Evolutionary conservation across 352 stramenopile species (phyloP).

Genomic region (Phytophthora pinifolia): DNA sequence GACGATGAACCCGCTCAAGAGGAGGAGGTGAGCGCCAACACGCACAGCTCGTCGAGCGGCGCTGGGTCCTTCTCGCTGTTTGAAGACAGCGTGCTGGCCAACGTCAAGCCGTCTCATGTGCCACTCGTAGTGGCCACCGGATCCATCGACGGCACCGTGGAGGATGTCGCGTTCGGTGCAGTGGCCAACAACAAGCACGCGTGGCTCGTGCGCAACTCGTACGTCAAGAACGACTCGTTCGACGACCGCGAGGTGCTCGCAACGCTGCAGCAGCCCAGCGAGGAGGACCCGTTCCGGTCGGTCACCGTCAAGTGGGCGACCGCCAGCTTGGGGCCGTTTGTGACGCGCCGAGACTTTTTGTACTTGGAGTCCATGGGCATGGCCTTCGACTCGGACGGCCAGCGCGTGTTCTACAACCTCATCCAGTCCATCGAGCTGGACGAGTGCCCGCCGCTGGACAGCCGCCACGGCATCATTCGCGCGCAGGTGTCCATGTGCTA

Average conservation of each 20-base stretch:
- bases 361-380: constrained; percentile 45
- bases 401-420: constrained; percentile 41
- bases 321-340: constrained; percentile 28
- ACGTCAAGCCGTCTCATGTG: constrained; percentile 22
- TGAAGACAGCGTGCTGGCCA: constrained; percentile 28
- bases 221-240: constrained; percentile 35
- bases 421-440: constrained; percentile 42
- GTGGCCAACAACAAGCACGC: constrained; percentile 26
- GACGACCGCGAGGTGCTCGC: constrained; percentile 32
- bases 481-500: constrained; percentile 48
- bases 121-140: constrained; percentile 33
- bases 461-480: constrained; percentile 34
- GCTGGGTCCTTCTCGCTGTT: constrained; percentile 32
- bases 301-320: constrained; percentile 42
- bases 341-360: constrained; percentile 34
- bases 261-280: constrained; percentile 24
- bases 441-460: constrained; percentile 15
- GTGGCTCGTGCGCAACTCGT: constrained; percentile 33
- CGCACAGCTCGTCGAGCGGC: constrained; percentile 31
- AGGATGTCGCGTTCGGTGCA: constrained; percentile 33
- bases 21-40: constrained; percentile 22
- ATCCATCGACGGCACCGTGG: constrained; percentile 30
- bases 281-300: constrained; percentile 46
- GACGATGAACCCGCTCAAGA: constrained; percentile 17
- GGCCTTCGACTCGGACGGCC: constrained; percentile 34